A percentile compares a stretch with the other conserved stretches of the same genome.
phyloP scores from a whole-genome alignment of 805 yeast genomes.

The Candida gorgasii region DNA sequence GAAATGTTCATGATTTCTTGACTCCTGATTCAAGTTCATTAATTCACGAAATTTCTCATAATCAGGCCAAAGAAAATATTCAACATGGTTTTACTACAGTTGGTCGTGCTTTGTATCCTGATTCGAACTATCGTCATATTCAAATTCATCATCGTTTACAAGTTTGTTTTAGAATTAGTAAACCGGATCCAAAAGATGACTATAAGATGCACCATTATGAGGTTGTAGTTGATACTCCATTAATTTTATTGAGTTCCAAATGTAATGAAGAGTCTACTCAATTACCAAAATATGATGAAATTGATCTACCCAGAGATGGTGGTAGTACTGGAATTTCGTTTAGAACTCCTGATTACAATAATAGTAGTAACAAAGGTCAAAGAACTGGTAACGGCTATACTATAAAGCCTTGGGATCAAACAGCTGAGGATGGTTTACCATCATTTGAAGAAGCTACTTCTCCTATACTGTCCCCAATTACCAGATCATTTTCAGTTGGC shows the following conservation, averaged over 20 bases:
- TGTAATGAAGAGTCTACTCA: conserved; percentile 43
- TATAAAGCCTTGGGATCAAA: conserved; percentile 27
- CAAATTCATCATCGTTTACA: conserved; percentile 69
- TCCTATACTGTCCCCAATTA: conserved; percentile 38
- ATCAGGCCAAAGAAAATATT: conserved; percentile 25
- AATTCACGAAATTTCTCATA: conserved; percentile 27
- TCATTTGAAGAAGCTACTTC: conserved; percentile 68
- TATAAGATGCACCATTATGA: conserved; percentile 69
- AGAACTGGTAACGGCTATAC: conserved; percentile 28
- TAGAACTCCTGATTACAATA: conserved; percentile 39
- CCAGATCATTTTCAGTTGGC: conserved; percentile 35
- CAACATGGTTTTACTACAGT: conserved; percentile 37
- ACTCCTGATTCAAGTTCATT: conserved; percentile 34
- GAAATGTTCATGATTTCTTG: conserved; percentile 18
- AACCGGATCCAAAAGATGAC: conserved; percentile 50
- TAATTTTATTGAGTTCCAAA: conserved; percentile 46
- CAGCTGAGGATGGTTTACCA: conserved; percentile 44
- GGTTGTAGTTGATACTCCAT: conserved; percentile 77
- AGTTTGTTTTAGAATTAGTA: conserved; percentile 66
- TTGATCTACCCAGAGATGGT: no score
- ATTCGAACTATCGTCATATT: conserved; percentile 61
- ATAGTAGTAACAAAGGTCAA: conserved; percentile 16
- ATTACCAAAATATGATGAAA: conserved; percentile 40
- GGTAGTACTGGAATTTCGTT: conserved; percentile 34
- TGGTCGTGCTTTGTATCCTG: conserved; percentile 55